Base-by-base conservation (phyloP, 2,329 filamentous ascomycete genomes). In the Botrytis porri region DNA sequence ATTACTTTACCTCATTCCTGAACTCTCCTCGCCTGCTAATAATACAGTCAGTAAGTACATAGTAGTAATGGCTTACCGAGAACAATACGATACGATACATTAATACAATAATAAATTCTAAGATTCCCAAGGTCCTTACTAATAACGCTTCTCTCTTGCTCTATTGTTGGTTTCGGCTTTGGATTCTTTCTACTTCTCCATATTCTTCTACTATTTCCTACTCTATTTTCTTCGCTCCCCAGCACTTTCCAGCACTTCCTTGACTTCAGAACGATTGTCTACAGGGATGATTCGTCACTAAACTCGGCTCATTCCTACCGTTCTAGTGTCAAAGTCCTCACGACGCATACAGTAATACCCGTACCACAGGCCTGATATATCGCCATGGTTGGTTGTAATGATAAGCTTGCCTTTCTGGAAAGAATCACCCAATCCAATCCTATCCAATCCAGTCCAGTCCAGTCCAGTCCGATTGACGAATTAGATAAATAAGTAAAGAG, bases 251-350 rank as follows among this genome's bases (percentile, higher is more conserved):
- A 48, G 25, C n/a, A 39, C 32, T n/a, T 29, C 43, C 37, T n/a
- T n/a, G 22, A 35, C 29, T 37, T 54, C 10, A n/a, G n/a, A 18
- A 66, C 14, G 43, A 54, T 66, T 37, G 14, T 25, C 32, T 20
- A 51, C 63, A 66, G 43, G 43, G 63, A 51, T 66, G 22, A 51
- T n/a, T 66, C 45, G 43, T n/a, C 63, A 66, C 63, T 37, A 39
- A 29, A 51, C 39, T 51, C 43, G 63, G 43, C 8, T 25, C 63
- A 66, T 51, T 66, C 43, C 43, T 51, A 66, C 43, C 29, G 32
- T 51, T 66, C 51, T 37, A 37, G 63, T n/a, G 43, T 51, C 41
- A 35, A n/a, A 43, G 32, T 37, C 22, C n/a, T 51, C 32, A n/a
- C 63, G 35, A 51, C 32, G 20, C 35, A 51, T 51, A 51, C 29